Evolutionary conservation across 2,329 filamentous ascomycete genomes (phyloP).

Genomic region (Xylaria sp.): DNA sequence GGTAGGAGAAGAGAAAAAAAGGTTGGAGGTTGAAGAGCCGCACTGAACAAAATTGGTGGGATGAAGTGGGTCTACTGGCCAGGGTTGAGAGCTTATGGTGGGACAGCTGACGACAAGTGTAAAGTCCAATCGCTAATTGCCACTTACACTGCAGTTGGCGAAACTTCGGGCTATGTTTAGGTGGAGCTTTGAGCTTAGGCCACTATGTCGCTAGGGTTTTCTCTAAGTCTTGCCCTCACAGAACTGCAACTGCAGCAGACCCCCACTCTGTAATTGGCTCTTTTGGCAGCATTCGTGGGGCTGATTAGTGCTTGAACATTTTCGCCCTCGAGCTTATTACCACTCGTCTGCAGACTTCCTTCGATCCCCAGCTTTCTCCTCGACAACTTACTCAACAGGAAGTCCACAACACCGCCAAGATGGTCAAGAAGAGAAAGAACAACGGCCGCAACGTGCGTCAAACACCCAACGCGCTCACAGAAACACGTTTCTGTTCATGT

Average conservation of each 20-base stretch:
- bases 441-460: constrained; percentile 60
- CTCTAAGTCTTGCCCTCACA: constrained; percentile 40
- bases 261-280: constrained; percentile 30
- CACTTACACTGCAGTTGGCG: constrained; percentile 19
- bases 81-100: neutral
- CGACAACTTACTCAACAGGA: constrained; percentile 31
- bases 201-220: constrained; percentile 45
- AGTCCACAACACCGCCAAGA: constrained; percentile 62
- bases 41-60: constrained; percentile 38
- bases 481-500: neutral
- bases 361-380: constrained; percentile 34
- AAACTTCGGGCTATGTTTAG: constrained; percentile 31
- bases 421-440: constrained; percentile 79
- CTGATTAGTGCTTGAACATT: constrained; percentile 30
- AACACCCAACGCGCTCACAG: constrained; percentile 21
- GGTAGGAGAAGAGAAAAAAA: constrained; percentile 47
- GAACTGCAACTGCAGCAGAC: neutral
- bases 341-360: constrained; percentile 8
- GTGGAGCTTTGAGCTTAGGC: constrained; percentile 16
- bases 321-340: constrained; percentile 23
- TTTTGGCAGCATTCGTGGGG: constrained; percentile 28
- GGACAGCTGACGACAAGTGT: constrained; percentile 25
- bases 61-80: constrained; percentile 29
- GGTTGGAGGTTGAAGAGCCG: constrained; percentile 37
- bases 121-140: neutral